Conservation (phyloP, 345 rosid genomes). For the Sonneratia alba region DNA sequence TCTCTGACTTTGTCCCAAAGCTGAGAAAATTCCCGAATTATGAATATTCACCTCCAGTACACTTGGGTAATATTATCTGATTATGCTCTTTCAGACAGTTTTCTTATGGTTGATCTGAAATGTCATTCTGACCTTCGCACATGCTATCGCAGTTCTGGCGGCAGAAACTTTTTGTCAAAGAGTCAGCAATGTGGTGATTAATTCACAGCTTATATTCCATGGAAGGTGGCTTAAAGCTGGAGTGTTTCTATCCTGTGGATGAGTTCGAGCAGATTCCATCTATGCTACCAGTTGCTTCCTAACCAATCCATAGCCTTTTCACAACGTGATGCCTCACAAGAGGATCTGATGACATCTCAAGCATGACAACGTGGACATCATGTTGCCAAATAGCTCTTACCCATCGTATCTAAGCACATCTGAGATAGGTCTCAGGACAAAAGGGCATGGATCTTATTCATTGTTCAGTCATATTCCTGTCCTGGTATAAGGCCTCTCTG, state of each 20-base stretch:
- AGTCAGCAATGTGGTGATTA: constrained; percentile 63
- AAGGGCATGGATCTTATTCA: neutral
- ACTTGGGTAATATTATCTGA: constrained; percentile 34
- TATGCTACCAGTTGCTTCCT: neutral
- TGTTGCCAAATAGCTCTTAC: neutral
- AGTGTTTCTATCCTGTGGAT: neutral
- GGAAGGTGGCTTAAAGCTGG: neutral
- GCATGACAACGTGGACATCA: neutral
- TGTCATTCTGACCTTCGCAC: neutral
- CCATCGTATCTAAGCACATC: neutral
- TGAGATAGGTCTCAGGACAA: neutral
- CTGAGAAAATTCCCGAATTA: constrained; percentile 78
- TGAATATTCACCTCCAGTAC: constrained; percentile 91
- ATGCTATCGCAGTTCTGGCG: constrained; percentile 59
- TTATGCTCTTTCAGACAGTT: neutral
- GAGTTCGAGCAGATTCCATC: neutral
- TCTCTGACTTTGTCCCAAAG: constrained; percentile 71
- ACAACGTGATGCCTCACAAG: neutral
- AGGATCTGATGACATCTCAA: neutral
- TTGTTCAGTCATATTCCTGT: neutral
- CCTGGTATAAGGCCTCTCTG: neutral
- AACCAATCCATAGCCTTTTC: neutral
- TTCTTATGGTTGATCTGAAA: neutral
- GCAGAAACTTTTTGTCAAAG: constrained; percentile 71
- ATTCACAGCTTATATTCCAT: neutral